These are phyloP conservation scores for Wallemia hederae DNA, from an alignment of 1,284 basidiomycete species.

Conservation along the genomic window DNA sequence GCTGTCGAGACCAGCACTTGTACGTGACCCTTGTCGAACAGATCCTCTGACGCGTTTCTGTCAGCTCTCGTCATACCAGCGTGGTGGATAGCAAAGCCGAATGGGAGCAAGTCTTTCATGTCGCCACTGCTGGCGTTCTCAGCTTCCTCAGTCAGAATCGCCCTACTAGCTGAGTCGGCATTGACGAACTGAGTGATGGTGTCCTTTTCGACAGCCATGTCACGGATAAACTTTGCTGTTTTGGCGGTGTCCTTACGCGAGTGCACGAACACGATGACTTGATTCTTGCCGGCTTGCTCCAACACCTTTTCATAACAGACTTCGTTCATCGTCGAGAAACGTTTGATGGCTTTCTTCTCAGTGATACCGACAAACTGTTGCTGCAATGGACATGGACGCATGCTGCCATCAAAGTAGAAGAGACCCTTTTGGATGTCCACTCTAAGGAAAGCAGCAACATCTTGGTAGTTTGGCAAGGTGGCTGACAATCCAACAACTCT, in stretches of 20 bases:
- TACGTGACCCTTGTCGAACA: constrained; percentile 73
- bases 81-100: constrained; percentile 93
- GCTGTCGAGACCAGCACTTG: constrained; percentile 93
- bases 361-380: constrained; percentile 95
- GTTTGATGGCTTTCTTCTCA: constrained; percentile 97
- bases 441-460: constrained; percentile 92
- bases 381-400: constrained; percentile 76
- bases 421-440: constrained; percentile 75
- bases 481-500: constrained; percentile 86
- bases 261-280: constrained; percentile 85
- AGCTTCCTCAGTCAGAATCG: constrained; percentile 59
- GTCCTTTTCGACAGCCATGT: constrained; percentile 86
- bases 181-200: constrained; percentile 84
- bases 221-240: constrained; percentile 78
- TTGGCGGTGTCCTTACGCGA: constrained; percentile 96
- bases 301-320: constrained; percentile 97
- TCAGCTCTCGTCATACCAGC: constrained; percentile 96
- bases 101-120: constrained; percentile 68
- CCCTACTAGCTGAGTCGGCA: constrained; percentile 59
- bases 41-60: constrained; percentile 69
- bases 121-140: constrained; percentile 58
- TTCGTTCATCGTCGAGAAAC: constrained; percentile 93
- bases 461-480: constrained; percentile 89
- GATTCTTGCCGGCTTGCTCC: constrained; percentile 59
- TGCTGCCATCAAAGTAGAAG: constrained; percentile 88